Evolutionary conservation across 2,329 filamentous ascomycete species (phyloP), one percentile per base, ranked within the genome.

Genomic region (Alternaria sp.): DNA sequence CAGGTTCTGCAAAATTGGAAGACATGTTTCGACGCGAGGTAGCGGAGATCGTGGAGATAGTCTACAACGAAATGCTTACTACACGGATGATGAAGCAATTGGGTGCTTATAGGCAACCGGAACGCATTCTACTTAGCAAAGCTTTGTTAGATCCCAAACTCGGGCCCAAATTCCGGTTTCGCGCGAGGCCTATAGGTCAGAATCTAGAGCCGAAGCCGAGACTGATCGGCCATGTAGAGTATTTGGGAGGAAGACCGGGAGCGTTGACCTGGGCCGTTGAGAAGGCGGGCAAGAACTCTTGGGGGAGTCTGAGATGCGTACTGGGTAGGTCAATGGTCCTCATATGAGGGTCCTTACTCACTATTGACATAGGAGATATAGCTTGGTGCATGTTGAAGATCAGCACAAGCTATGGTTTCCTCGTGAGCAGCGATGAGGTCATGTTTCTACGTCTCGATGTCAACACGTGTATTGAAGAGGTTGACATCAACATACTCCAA

Each of bases 291-390:
- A 65, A 41, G 8, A 57, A 63, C 6, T 51, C 57, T 5, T 71
- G 64, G 61, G 67, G 67, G 2, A 70, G 68, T 43, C 50, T 70
- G n/a, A 57, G 68, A 22, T 68, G 67, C 36, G 61, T 71, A 9
- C 28, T 71, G 11, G 68, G 68, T 68, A 53, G 46, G 57, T 27
- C 9, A 5, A 11, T 25, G 12, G 7, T 10, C 28, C 11, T 6
- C 9, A 6, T 4, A 11, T 18, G 16, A 22, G 5, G 36, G 8
- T 8, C 22, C 16, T 49, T 20, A 50, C 51, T 56, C 27, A 59
- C 8, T 52, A 8, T 11, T 4, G 20, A 9, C 4, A n/a, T 20
- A 72, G 69, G 69, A 16, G 61, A 70, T 9, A 55, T 71, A 2
- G 62, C 60, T 5, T 64, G 65, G 22, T 66, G 59, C 59, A 72